Evolutionary conservation across 2,329 filamentous ascomycete species (phyloP).

Genomic region (Phoma herbarum): DNA sequence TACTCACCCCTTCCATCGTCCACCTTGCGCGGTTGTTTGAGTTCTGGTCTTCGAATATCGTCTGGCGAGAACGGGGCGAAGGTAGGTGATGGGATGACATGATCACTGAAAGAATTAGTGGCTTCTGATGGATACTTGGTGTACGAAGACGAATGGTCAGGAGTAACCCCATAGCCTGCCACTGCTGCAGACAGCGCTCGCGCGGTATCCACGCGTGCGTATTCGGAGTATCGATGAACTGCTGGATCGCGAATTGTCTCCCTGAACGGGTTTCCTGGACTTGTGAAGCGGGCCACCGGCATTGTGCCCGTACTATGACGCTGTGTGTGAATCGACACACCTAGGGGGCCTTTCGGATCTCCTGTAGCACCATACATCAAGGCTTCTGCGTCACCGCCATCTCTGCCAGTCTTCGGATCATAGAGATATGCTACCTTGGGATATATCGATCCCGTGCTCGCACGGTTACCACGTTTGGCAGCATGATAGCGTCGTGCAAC

Average conservation of each 20-base stretch:
- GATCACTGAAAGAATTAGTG: slow-evolving; percentile 28
- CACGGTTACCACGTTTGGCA: slow-evolving; percentile 31
- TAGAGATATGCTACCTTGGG: slow-evolving; percentile 48
- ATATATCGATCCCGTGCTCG: slow-evolving; percentile 39
- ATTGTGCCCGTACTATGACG: slow-evolving; percentile 11
- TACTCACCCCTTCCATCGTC: slow-evolving; percentile 31
- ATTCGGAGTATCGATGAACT: slow-evolving; percentile 17
- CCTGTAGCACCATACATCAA: slow-evolving; percentile 37
- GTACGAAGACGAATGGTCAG: slow-evolving; percentile 17
- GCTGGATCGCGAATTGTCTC: slow-evolving; percentile 18
- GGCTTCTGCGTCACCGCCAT: slow-evolving; percentile 31
- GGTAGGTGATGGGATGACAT: slow-evolving; percentile 33
- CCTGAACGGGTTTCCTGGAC: slow-evolving; percentile 24
- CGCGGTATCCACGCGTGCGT: slow-evolving; percentile 17
- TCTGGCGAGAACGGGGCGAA: slow-evolving; percentile 29
- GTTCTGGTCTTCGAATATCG: slow-evolving; percentile 25
- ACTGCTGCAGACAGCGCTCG: slow-evolving; percentile 26
- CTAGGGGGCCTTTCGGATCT: slow-evolving; percentile 2
- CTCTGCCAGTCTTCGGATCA: slow-evolving; percentile 36
- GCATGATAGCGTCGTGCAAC: slow-evolving; percentile 44
- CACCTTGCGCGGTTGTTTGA: slow-evolving; percentile 8
- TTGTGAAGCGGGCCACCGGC: slow-evolving; percentile 19
- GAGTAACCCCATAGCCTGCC: slow-evolving; percentile 20
- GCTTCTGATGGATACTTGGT: slow-evolving; percentile 8
- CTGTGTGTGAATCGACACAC: slow-evolving; percentile 2